phyloP scores from a whole-genome alignment of 2,329 filamentous ascomycete genomes.

The Elsinoe ampelina region DNA sequence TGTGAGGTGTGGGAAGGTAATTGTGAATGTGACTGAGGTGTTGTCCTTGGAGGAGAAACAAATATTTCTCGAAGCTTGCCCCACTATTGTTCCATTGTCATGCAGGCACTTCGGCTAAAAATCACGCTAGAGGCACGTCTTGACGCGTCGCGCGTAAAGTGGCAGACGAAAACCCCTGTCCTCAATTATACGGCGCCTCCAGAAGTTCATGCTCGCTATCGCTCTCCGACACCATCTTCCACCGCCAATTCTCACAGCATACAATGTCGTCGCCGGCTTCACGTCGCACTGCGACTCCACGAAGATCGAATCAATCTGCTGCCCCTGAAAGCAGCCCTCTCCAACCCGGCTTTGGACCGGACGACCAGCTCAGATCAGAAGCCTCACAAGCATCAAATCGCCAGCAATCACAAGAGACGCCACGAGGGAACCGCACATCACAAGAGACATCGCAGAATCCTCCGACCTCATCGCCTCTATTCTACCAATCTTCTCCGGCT shows the following conservation, averaged over 20 bases:
- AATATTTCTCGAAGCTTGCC: not conserved
- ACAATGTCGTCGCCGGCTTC: constrained; percentile 55
- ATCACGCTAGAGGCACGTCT: constrained; percentile 9
- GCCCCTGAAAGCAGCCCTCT: constrained; percentile 43
- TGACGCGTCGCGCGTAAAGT: constrained; percentile 13
- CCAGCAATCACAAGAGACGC: constrained; percentile 35
- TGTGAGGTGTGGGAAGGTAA: not conserved
- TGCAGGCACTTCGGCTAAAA: constrained; percentile 12
- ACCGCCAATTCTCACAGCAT: constrained; percentile 15
- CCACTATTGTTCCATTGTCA: not conserved
- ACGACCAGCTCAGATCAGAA: constrained; percentile 36
- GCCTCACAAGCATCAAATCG: constrained; percentile 29
- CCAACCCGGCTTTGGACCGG: constrained; percentile 26
- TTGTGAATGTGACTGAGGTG: not conserved
- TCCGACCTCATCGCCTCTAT: constrained; percentile 65
- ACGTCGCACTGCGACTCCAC: constrained; percentile 47
- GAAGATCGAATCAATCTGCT: constrained; percentile 46
- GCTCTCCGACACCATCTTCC: constrained; percentile 5
- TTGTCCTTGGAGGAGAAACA: not conserved
- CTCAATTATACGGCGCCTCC: not conserved
- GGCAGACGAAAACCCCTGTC: constrained; percentile 6
- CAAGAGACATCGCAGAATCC: constrained; percentile 33
- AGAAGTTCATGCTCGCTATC: constrained; percentile 1
- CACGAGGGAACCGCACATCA: constrained; percentile 35
- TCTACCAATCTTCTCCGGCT: constrained; percentile 56